Base-by-base conservation (phyloP, 176 grass and related monocot species). In the Eleusine indica region DNA sequence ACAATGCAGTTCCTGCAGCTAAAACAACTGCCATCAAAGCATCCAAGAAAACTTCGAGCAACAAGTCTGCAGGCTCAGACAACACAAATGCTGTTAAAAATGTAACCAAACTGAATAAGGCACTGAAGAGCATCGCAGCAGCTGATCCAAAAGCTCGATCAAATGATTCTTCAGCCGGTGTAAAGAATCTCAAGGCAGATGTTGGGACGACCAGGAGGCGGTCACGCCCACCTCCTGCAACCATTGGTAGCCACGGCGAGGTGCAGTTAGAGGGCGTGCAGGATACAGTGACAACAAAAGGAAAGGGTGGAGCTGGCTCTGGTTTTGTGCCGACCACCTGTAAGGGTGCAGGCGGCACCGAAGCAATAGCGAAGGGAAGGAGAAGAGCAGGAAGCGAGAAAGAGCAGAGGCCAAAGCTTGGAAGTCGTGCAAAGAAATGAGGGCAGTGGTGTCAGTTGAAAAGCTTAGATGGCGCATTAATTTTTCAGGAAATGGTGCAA, bases 371-470 rank as follows among this genome's bases (percentile, higher is more conserved):
- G 3, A 89, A 73, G 7, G 87, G 69, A 38, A 86, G 80, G 30
- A 89, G 80, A 70, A 86, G 56, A 80, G 41, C 4, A 37, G 76
- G 48, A 5, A 74, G 68, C 16, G 90, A 84, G 69, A 76, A 89
- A 71, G 80, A 84, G 47, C 80, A 75, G 53, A 83, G 65, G 66
- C 66, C 25, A 73, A 89, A 66, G 67, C 56, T 44, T 74, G 80
- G 65, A 81, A 84, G 39, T 39, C 84, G 64, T 80, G 71, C 52
- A 19, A 92, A 84, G 41, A 83, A 89, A 62, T 87, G 43, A 64
- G 56, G 40, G 32, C 11, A 56, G 25, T 38, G n/a, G 68, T 54
- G 18, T 84, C 71, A 75, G 25, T 1, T 73, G 58, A 83, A 1
- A n/a, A 75, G 8, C 28, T 25, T 77, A 72, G 80, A 25, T 29